Conservation (phyloP, 805 yeast species). For the Wickerhamomyces silvicola region DNA sequence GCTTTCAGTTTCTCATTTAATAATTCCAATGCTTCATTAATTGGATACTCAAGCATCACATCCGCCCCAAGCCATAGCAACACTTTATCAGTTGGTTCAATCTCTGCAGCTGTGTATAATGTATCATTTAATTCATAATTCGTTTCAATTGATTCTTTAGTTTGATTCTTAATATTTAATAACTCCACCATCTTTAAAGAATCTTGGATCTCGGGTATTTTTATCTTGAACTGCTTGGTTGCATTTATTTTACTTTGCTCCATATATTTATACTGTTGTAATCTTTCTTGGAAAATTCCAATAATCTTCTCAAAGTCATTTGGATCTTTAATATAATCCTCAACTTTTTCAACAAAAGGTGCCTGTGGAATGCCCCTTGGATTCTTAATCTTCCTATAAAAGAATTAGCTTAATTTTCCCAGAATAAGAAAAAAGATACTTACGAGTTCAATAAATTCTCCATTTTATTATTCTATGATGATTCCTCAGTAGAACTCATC, state of each 20-base stretch:
- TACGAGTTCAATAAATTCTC: conserved; percentile 20
- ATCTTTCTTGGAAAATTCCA: conserved; percentile 74
- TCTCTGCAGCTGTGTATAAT: conserved; percentile 73
- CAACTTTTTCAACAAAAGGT: conserved; percentile 83
- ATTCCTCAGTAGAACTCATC: no score
- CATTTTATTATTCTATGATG: conserved; percentile 8
- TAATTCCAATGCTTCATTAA: conserved; percentile 77
- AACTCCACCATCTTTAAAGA: conserved; percentile 69
- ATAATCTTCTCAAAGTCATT: conserved; percentile 68
- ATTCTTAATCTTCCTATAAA: conserved; percentile 34
- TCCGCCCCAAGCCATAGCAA: conserved; percentile 97
- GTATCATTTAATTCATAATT: conserved; percentile 93
- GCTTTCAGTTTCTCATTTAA: conserved; percentile 53
- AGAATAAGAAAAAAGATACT: conserved; percentile 1
- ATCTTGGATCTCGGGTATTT: conserved; percentile 89
- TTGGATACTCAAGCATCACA: conserved; percentile 91
- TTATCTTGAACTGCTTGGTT: conserved; percentile 42
- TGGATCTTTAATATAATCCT: conserved; percentile 58
- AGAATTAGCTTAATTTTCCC: not conserved
- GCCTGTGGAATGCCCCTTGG: conserved; percentile 98
- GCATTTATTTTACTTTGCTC: conserved; percentile 36
- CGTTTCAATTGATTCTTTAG: conserved; percentile 47
- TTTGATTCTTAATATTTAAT: conserved; percentile 42
- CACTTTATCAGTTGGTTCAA: conserved; percentile 61
- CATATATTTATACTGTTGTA: conserved; percentile 89